Conservation (phyloP, 176 grass and related monocot species). For the Otatea glauca region DNA sequence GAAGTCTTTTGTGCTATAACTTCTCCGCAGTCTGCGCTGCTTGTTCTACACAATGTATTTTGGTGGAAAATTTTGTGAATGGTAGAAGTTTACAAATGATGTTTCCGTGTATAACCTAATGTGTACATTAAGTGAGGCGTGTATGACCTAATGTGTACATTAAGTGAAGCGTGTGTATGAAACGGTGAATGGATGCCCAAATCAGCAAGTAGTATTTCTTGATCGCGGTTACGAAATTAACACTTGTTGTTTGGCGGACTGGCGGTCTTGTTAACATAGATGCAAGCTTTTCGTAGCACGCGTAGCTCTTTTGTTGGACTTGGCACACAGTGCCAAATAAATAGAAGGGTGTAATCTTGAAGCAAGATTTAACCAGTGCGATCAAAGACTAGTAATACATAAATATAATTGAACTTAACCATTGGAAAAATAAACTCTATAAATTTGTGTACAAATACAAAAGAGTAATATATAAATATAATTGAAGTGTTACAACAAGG, state of each 20-base stretch:
- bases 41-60: background rate
- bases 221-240: too few relatives aligned
- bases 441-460: too few relatives aligned
- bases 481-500: too few relatives aligned
- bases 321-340: background rate
- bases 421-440: too few relatives aligned
- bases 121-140: background rate
- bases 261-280: too few relatives aligned
- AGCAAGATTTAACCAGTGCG: too few relatives aligned
- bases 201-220: background rate
- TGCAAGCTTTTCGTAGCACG: background rate
- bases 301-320: background rate
- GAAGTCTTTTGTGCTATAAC: background rate
- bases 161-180: background rate
- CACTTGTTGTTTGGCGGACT: too few relatives aligned
- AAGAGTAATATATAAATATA: too few relatives aligned
- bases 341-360: background rate
- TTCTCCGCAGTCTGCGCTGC: background rate
- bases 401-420: too few relatives aligned
- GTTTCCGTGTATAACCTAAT: background rate
- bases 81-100: too few relatives aligned
- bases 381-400: background rate
- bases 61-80: background rate
- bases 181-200: background rate
- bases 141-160: background rate